Conservation (phyloP, 2,329 filamentous ascomycete species). For the Fusarium austroafricanum region DNA sequence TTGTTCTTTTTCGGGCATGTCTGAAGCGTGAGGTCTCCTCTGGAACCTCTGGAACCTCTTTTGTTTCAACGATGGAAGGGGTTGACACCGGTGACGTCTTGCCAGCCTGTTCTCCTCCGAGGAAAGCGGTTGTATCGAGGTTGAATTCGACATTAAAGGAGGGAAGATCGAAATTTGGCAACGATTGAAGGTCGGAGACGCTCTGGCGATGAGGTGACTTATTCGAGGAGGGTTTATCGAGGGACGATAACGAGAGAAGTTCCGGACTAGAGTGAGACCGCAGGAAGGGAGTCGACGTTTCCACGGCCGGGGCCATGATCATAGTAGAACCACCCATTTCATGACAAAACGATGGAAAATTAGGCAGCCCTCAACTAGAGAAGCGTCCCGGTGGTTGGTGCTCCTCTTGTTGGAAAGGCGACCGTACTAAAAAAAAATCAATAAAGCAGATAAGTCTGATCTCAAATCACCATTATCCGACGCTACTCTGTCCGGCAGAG, state of each 20-base stretch:
- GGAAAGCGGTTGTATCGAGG: constrained; percentile 60
- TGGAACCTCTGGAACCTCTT: constrained; percentile 37
- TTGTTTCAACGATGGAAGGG: constrained; percentile 37
- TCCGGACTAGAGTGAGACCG: constrained; percentile 53
- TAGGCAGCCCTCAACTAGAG: constrained; percentile 36
- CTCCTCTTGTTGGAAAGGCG: constrained; percentile 39
- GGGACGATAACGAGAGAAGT: constrained; percentile 44
- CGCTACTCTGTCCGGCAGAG: constrained; percentile 47
- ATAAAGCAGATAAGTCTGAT: constrained; percentile 24
- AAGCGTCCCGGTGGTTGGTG: constrained; percentile 31
- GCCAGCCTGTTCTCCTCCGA: constrained; percentile 45
- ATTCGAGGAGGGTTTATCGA: constrained; percentile 42
- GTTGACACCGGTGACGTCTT: constrained; percentile 29
- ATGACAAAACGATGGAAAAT: constrained; percentile 44
- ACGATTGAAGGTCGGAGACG: constrained; percentile 24
- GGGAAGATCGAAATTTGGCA: constrained; percentile 60
- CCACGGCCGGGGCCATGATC: constrained; percentile 55
- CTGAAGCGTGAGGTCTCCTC: constrained; percentile 34
- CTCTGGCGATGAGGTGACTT: constrained; percentile 37
- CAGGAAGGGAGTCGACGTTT: constrained; percentile 47
- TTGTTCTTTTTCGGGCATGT: constrained; percentile 53
- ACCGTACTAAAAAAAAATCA: constrained; percentile 41
- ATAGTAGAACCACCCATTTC: constrained; percentile 52
- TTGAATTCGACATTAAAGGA: constrained; percentile 64
- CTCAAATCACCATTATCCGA: constrained; percentile 47